Conservation (phyloP, 352 stramenopile species). For the Pythium aphanidermatum region DNA sequence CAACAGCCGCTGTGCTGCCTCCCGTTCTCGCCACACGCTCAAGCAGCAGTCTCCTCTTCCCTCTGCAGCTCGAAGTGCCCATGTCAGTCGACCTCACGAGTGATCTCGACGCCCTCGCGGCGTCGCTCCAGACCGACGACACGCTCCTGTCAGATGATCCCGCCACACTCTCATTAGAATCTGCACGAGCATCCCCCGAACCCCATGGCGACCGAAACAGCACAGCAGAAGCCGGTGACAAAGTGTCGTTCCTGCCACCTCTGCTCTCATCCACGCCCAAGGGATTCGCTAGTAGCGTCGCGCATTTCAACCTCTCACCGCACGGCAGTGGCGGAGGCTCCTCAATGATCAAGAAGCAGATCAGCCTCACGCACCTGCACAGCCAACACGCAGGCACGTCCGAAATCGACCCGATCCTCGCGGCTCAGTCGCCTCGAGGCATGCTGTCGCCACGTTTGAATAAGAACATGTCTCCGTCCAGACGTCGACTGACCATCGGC, state of each 20-base stretch:
- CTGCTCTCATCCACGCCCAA: slow-evolving; percentile 7
- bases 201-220: not conserved
- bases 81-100: not conserved
- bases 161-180: not conserved
- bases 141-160: too few species aligned
- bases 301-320: not conserved
- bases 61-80: not conserved
- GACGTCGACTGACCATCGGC: slow-evolving; percentile 17
- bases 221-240: not conserved
- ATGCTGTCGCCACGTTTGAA: not conserved
- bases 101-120: slow-evolving; percentile 17
- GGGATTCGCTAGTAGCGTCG: not conserved
- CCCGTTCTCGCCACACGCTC: not conserved
- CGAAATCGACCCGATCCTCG: not conserved
- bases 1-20: too few species aligned
- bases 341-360: slow-evolving; percentile 10
- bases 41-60: not conserved
- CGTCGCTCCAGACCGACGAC: slow-evolving; percentile 4
- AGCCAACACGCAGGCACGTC: not conserved
- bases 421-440: not conserved
- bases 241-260: slow-evolving; percentile 1
- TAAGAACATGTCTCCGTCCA: slow-evolving; percentile 9
- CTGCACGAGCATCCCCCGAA: not conserved
- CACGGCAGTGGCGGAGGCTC: not conserved
- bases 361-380: not conserved